Conservation (phyloP, 2,329 filamentous ascomycete genomes). For the Chalaropsis thielavioides region DNA sequence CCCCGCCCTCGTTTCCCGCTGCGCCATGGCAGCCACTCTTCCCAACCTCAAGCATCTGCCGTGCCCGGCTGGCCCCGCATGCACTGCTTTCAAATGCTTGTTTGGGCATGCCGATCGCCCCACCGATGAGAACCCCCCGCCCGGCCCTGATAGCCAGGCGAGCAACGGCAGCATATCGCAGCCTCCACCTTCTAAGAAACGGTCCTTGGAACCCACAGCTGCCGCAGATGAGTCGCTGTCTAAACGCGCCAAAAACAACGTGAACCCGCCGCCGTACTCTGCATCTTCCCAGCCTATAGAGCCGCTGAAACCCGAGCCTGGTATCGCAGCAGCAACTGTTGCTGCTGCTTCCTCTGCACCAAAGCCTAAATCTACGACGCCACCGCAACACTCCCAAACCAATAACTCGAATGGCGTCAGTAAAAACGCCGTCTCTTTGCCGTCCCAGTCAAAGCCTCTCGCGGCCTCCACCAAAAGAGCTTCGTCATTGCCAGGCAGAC, state of each 20-base stretch:
- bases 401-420: no score
- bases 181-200: background rate
- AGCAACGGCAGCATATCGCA: background rate
- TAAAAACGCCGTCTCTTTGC: background rate
- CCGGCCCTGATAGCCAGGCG: background rate
- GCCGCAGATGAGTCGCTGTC: slow-evolving; percentile 39
- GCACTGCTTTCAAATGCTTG: slow-evolving; percentile 37
- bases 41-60: slow-evolving; percentile 33
- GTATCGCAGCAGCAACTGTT: background rate
- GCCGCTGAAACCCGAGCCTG: background rate
- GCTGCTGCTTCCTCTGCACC: background rate
- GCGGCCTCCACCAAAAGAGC: background rate
- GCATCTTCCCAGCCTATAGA: background rate
- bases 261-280: background rate
- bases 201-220: background rate
- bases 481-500: background rate
- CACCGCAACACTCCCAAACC: background rate
- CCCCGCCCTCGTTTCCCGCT: background rate
- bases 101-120: slow-evolving; percentile 29
- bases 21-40: slow-evolving; percentile 14
- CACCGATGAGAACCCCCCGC: slow-evolving; percentile 21
- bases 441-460: background rate
- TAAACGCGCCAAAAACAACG: background rate
- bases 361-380: background rate
- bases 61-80: slow-evolving; percentile 35